These are phyloP conservation scores for Chlorella sp. DNA, from an alignment of 139 green algal genomes.

Conservation along the genomic window DNA sequence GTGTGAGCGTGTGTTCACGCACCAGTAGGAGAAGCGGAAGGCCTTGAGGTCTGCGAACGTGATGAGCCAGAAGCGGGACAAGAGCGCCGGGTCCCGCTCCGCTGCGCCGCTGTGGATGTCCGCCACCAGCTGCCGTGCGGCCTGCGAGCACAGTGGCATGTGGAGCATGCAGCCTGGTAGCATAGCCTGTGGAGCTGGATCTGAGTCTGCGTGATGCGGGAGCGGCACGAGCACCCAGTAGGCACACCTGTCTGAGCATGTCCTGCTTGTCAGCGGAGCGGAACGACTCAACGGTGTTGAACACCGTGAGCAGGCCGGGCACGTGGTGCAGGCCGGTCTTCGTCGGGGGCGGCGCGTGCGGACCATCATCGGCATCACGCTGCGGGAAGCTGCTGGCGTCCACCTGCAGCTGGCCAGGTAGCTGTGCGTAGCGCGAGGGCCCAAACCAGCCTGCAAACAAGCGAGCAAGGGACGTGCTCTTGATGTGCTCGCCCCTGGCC, in stretches of 20 bases:
- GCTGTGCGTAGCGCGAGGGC: slow-evolving; percentile 23
- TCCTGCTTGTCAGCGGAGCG: slow-evolving; percentile 36
- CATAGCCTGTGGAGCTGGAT: too few species aligned
- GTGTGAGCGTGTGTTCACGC: background rate
- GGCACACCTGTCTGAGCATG: slow-evolving; percentile 19
- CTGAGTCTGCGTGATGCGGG: too few species aligned
- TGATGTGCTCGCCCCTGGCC: too few species aligned
- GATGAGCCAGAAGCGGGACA: slow-evolving; percentile 66
- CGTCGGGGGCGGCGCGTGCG: background rate
- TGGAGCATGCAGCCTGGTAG: too few species aligned
- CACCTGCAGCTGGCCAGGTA: slow-evolving; percentile 28
- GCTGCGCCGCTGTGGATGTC: slow-evolving; percentile 57
- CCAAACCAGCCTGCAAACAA: slow-evolving; percentile 1
- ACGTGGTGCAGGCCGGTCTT: slow-evolving; percentile 1
- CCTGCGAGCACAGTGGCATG: too few species aligned
- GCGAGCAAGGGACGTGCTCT: too few species aligned
- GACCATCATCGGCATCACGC: background rate
- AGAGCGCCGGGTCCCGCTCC: slow-evolving; percentile 38
- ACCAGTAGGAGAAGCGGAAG: slow-evolving; percentile 83
- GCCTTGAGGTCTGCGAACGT: slow-evolving; percentile 87
- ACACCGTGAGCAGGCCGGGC: slow-evolving; percentile 38
- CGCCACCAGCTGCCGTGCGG: slow-evolving; percentile 44
- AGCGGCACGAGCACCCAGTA: background rate
- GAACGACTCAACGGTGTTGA: slow-evolving; percentile 80
- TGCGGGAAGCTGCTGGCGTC: slow-evolving; percentile 18